A percentile compares a stretch with the other conserved stretches of the same genome.
Evolutionary conservation across 2,329 filamentous ascomycete genomes (phyloP).

Genomic region (Hyphodiscus sp.): DNA sequence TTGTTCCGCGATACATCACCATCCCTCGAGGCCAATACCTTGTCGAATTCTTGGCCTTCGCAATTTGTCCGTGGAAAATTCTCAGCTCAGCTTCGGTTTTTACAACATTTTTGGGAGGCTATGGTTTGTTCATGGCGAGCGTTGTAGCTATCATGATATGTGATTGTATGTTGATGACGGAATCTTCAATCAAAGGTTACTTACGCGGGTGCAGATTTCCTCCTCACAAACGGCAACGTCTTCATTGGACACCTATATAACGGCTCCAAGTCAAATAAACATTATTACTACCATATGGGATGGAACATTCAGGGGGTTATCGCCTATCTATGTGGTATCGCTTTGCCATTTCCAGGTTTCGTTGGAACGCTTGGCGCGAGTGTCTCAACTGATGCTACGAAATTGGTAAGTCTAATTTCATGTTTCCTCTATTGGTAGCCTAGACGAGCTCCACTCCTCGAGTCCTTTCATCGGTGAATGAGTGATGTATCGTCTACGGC

Average conservation of each 20-base stretch:
- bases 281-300: constrained; percentile 31
- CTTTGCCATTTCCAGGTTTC: constrained; percentile 32
- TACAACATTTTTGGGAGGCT: constrained; percentile 58
- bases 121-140: constrained; percentile 54
- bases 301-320: constrained; percentile 33
- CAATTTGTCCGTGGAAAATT: constrained; percentile 60
- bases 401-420: constrained; percentile 14
- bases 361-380: constrained; percentile 29
- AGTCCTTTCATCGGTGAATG: too few species aligned
- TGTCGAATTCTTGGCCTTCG: constrained; percentile 45
- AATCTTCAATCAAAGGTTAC: too few species aligned
- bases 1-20: constrained; percentile 48
- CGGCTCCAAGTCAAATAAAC: constrained; percentile 24
- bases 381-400: constrained; percentile 27
- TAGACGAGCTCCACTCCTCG: too few species aligned
- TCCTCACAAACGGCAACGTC: constrained; percentile 31
- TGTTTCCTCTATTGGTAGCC: too few species aligned
- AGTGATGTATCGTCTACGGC: too few species aligned
- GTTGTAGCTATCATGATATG: constrained; percentile 25
- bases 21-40: constrained; percentile 49
- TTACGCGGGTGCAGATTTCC: constrained; percentile 25
- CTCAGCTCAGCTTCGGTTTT: constrained; percentile 50
- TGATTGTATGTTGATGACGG: constrained; percentile 17
- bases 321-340: constrained; percentile 31
- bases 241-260: constrained; percentile 31